Percentiles rank a stretch among this genome's conserved stretches.
Conservation (phyloP, 257 asterid genomes). For the Voacanga thouarsii region DNA sequence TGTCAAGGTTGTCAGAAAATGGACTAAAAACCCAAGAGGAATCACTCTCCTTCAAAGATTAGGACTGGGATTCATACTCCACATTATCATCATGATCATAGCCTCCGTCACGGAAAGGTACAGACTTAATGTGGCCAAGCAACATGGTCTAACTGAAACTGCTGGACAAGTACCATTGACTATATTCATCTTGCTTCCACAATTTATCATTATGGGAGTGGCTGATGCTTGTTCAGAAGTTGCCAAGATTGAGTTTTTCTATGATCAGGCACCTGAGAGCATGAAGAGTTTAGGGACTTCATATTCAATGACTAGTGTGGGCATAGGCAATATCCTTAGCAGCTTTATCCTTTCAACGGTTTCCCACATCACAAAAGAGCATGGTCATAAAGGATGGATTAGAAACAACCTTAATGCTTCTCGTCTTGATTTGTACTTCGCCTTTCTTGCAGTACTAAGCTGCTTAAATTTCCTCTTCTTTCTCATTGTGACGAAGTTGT, state of each 20-base stretch:
- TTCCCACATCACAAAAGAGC: constrained; percentile 44
- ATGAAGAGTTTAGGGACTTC: constrained; percentile 52
- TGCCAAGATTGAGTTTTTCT: constrained; percentile 26
- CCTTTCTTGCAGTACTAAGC: constrained; percentile 54
- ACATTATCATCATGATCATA: constrained; percentile 58
- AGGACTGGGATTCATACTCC: constrained; percentile 74
- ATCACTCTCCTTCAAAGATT: constrained; percentile 69
- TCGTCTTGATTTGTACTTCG: constrained; percentile 70
- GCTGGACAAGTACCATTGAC: constrained; percentile 52
- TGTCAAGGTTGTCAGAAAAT: constrained; percentile 31
- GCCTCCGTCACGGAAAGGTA: constrained; percentile 58
- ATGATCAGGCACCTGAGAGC: constrained; percentile 28
- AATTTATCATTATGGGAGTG: constrained; percentile 25
- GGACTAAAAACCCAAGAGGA: constrained; percentile 79
- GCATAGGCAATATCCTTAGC: constrained; percentile 65
- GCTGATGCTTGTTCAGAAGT: constrained; percentile 23
- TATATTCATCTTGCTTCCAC: constrained; percentile 46
- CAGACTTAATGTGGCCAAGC: constrained; percentile 56
- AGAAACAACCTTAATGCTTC: constrained; percentile 69
- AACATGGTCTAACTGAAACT: constrained; percentile 25
- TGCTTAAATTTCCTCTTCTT: constrained; percentile 51
- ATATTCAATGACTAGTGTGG: constrained; percentile 60
- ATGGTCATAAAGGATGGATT: constrained; percentile 58
- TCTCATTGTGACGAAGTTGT: constrained; percentile 44
- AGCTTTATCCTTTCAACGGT: constrained; percentile 58